These are phyloP conservation scores for Aspergillus bertholletiae DNA, from an alignment of 495 filamentous ascomycete genomes.

Conservation along the genomic window DNA sequence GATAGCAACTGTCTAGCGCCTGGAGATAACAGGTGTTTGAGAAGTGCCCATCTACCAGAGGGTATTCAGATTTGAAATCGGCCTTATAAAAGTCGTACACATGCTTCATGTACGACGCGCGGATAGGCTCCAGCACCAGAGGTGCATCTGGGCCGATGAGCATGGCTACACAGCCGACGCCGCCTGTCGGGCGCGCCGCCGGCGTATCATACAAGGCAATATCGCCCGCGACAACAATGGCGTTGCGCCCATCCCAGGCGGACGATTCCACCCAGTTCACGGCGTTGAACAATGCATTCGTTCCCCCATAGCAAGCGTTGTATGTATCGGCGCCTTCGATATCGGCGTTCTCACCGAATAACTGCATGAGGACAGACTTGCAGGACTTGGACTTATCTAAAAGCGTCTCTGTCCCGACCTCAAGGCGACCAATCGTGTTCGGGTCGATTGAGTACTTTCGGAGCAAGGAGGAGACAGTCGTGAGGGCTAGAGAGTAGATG, in stretches of 20 bases:
- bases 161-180: conserved; percentile 92
- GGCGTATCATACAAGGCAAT: conserved; percentile 99
- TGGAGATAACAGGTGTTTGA: conserved; percentile 93
- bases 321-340: conserved; percentile 94
- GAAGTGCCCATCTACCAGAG: conserved; percentile 93
- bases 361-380: conserved; percentile 97
- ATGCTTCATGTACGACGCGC: conserved; percentile 89
- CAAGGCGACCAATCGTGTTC: conserved; percentile 84
- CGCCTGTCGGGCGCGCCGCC: conserved; percentile 89
- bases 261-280: conserved; percentile 99
- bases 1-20: conserved; percentile 95
- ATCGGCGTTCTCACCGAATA: conserved; percentile 88
- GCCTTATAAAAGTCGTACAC: conserved; percentile 99
- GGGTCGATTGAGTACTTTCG: conserved; percentile 92
- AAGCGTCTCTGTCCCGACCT: conserved; percentile 97
- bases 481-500: conserved; percentile 96
- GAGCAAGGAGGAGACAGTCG: conserved; percentile 81
- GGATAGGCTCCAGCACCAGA: conserved; percentile 84
- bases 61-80: conserved; percentile 96
- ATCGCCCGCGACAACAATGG: conserved; percentile 90
- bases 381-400: conserved; percentile 99
- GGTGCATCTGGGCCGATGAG: conserved; percentile 91
- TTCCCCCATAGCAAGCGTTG: conserved; percentile 98
- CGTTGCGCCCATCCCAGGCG: conserved; percentile 93
- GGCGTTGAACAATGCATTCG: conserved; percentile 94